Conservation (phyloP, 129 eudicot species). For the Lonicera japonica region DNA sequence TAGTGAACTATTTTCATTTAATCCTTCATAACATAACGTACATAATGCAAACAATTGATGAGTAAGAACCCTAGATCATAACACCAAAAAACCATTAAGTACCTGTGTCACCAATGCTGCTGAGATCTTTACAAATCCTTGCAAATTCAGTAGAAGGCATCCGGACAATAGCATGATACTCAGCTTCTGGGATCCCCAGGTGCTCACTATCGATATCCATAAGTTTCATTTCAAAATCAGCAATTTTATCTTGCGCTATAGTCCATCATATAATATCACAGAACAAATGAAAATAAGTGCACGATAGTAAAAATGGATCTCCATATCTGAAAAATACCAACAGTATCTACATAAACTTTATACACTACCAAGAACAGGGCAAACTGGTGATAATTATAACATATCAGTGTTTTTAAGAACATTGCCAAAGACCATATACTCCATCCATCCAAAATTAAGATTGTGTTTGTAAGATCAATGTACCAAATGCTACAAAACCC, state of each 20-base stretch:
- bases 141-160: slow-evolving; percentile 93
- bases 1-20: background rate
- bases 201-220: slow-evolving; percentile 99
- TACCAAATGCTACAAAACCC: no score
- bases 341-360: no score
- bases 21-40: background rate
- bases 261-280: slow-evolving; percentile 9
- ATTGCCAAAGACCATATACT: no score
- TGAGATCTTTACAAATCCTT: slow-evolving; percentile 91
- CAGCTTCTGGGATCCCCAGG: slow-evolving; percentile 90
- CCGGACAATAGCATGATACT: slow-evolving; percentile 83
- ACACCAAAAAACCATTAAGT: background rate
- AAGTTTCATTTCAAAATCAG: slow-evolving; percentile 93
- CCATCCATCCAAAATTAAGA: no score
- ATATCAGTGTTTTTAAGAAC: no score
- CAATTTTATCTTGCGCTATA: slow-evolving; percentile 89
- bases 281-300: background rate
- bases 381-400: no score
- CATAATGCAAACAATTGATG: no score
- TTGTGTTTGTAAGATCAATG: no score
- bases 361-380: no score
- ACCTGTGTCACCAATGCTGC: slow-evolving; percentile 98
- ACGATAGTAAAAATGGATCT: background rate
- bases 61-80: no score
- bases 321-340: slow-evolving; percentile 1